Evolutionary conservation across 2,329 filamentous ascomycete species (phyloP).

Genomic region (Coniochaeta sp.): DNA sequence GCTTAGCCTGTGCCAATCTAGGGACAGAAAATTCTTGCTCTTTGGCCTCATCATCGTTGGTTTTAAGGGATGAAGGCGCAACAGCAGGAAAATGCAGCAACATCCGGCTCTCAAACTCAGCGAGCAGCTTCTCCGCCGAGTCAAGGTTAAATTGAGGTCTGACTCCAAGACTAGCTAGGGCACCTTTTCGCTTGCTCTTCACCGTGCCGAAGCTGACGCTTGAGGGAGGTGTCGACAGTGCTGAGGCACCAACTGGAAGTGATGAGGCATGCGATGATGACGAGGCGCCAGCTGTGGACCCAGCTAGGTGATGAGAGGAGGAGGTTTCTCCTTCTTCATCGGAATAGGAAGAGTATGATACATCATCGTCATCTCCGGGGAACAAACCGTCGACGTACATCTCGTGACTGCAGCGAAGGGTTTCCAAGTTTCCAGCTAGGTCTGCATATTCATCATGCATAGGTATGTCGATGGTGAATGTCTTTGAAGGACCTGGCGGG

Average conservation of each 20-base stretch:
- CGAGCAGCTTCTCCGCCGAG: conserved; percentile 39
- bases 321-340: conserved; percentile 3
- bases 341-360: conserved; percentile 5
- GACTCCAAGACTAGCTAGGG: conserved; percentile 26
- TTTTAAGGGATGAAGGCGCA: conserved; percentile 8
- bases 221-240: conserved; percentile 13
- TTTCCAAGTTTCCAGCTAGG: conserved; percentile 29
- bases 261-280: conserved; percentile 14
- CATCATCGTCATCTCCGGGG: conserved; percentile 2
- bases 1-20: conserved; percentile 34
- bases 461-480: conserved; percentile 45
- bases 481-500: conserved; percentile 35
- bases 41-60: conserved; percentile 29
- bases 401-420: conserved; percentile 34
- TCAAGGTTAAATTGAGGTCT: conserved; percentile 48
- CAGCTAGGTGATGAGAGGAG: neutral
- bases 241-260: conserved; percentile 15
- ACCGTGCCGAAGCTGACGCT: conserved; percentile 1
- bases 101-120: conserved; percentile 33
- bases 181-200: conserved; percentile 9
- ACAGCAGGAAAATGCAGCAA: conserved; percentile 35
- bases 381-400: conserved; percentile 27
- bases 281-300: neutral
- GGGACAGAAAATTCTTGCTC: conserved; percentile 26
- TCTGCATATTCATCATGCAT: conserved; percentile 32